Percentiles rank a stretch among this genome's conserved stretches.
Evolutionary conservation across 108 stramenopile genomes (phyloP).

Genomic region (Nitzschia sp.): DNA sequence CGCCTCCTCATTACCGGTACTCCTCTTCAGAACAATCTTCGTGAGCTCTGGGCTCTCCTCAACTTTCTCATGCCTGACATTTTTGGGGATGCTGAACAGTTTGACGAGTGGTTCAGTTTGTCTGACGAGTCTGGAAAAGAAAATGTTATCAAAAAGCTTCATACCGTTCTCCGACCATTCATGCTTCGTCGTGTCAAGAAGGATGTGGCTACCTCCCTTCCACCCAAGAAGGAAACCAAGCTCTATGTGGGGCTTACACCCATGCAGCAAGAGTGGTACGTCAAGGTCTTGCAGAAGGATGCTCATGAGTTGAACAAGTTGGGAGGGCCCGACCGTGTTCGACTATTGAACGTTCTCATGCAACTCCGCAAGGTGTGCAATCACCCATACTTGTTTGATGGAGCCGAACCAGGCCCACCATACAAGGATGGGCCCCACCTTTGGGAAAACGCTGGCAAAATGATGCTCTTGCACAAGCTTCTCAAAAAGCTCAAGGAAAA

Average conservation of each 20-base stretch:
- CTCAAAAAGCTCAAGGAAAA: constrained; percentile 88
- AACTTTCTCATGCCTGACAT: constrained; percentile 94
- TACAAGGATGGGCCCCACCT: constrained; percentile 95
- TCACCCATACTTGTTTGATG: constrained; percentile 99
- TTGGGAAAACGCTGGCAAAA: constrained; percentile 97
- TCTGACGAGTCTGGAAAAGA: constrained; percentile 72
- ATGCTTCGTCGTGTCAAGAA: constrained; percentile 98
- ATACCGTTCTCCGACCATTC: constrained; percentile 96
- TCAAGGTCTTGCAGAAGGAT: constrained; percentile 87
- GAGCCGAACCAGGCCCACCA: constrained; percentile 96
- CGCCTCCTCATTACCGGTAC: constrained; percentile 95
- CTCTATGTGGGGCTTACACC: constrained; percentile 89
- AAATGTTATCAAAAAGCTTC: constrained; percentile 95
- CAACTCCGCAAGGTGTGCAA: constrained; percentile 98
- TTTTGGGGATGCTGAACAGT: constrained; percentile 92
- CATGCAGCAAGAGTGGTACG: constrained; percentile 98
- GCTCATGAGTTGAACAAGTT: constrained; percentile 88
- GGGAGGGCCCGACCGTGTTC: constrained; percentile 89
- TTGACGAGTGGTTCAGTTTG: constrained; percentile 93
- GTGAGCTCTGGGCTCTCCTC: constrained; percentile 94
- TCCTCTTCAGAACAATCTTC: constrained; percentile 74
- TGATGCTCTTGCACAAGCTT: constrained; percentile 90
- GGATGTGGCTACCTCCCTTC: constrained; percentile 93
- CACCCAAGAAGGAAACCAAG: constrained; percentile 96
- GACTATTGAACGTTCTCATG: constrained; percentile 97